Evolutionary conservation across 1,139 yeast species (phyloP).

Genomic region (Meyerozyma carpophila): DNA sequence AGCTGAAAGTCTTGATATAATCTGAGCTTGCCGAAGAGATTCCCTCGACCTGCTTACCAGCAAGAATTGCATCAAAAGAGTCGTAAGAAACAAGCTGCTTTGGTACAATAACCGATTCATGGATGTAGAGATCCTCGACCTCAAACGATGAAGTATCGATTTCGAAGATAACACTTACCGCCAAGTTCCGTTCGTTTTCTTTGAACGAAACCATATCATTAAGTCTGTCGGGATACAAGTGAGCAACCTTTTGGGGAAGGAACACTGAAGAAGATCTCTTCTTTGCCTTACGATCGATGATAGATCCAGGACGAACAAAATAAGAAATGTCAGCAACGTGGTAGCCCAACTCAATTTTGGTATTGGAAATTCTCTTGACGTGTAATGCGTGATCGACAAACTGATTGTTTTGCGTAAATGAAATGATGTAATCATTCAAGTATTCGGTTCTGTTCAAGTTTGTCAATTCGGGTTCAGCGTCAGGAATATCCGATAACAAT

Average conservation of each 20-base stretch:
- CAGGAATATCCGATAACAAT: conserved; percentile 32
- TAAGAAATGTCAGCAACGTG: conserved; percentile 79
- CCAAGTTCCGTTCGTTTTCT: conserved; percentile 55
- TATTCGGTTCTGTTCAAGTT: conserved; percentile 50
- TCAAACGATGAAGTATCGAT: conserved; percentile 71
- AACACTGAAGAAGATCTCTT: conserved; percentile 88
- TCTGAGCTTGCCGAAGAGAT: conserved; percentile 60
- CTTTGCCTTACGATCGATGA: conserved; percentile 83
- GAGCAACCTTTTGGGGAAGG: conserved; percentile 72
- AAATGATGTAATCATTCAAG: conserved; percentile 57
- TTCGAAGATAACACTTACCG: conserved; percentile 78
- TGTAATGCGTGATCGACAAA: conserved; percentile 78
- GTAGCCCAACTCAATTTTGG: conserved; percentile 67
- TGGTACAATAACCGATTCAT: conserved; percentile 67
- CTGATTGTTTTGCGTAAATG: conserved; percentile 57
- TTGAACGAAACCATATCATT: conserved; percentile 59
- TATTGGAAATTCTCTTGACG: conserved; percentile 53
- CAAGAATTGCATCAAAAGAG: conserved; percentile 47
- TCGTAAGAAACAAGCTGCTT: conserved; percentile 49
- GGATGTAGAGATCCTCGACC: conserved; percentile 72
- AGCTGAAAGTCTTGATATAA: conserved; percentile 57
- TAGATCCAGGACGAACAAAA: conserved; percentile 64
- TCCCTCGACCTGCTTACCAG: conserved; percentile 21
- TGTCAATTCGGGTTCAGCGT: conserved; percentile 28
- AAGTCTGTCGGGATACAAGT: conserved; percentile 65